A percentile compares a stretch with the other conserved stretches of the same genome.
Evolutionary conservation across 2,329 filamentous ascomycete genomes (phyloP).

Genomic region (Zymoseptoria tritici): DNA sequence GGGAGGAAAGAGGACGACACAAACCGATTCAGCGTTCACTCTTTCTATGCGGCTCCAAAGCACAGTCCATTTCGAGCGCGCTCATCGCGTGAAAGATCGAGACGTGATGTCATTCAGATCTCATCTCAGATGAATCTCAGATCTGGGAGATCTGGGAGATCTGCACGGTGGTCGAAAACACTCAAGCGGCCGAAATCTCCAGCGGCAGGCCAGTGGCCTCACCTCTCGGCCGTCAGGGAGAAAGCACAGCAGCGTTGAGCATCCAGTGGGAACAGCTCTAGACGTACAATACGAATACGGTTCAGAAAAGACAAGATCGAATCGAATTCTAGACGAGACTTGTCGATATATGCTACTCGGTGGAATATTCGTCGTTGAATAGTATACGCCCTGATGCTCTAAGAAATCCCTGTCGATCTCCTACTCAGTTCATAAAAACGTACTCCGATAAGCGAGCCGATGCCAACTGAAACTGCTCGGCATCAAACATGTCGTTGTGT

Average conservation of each 20-base stretch:
- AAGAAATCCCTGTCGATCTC: background rate
- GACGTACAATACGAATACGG: no score
- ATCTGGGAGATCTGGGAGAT: background rate
- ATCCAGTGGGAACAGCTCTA: no score
- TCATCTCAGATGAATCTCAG: background rate
- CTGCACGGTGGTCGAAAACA: background rate
- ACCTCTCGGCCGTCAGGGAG: no score
- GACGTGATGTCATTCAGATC: background rate
- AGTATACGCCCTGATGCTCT: background rate
- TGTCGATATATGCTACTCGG: background rate
- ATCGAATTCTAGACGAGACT: background rate
- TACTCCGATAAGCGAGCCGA: background rate
- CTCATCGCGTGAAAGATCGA: background rate
- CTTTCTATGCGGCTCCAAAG: background rate
- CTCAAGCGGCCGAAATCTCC: background rate
- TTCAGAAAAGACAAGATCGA: no score
- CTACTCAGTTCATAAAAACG: background rate
- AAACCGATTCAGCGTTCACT: background rate
- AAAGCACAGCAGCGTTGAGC: no score
- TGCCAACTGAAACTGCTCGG: conserved; percentile 7
- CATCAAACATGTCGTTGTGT: conserved; percentile 14
- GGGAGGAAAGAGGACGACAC: background rate
- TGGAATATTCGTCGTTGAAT: background rate
- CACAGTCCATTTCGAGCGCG: background rate
- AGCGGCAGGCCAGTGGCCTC: background rate